phyloP scores from a whole-genome alignment of 2,329 filamentous ascomycete genomes.

The Pseudogymnoascus sp. region DNA sequence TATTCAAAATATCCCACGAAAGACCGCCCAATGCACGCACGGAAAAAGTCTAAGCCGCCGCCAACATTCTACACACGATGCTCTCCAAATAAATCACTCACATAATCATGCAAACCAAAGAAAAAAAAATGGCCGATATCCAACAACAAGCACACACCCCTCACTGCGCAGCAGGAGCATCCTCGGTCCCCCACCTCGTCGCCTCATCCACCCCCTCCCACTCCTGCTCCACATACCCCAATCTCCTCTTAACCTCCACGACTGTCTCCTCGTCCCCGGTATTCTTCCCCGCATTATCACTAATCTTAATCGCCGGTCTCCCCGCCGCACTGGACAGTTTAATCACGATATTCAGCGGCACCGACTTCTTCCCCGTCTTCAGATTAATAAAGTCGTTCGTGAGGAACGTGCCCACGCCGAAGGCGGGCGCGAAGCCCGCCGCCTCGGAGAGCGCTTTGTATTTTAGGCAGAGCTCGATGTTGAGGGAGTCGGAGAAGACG shows the following conservation, averaged over 20 bases:
- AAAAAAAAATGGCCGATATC: not conserved
- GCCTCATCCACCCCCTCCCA: constrained; percentile 84
- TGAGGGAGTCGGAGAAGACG: constrained; percentile 92
- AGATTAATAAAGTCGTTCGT: constrained; percentile 86
- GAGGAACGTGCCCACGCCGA: constrained; percentile 91
- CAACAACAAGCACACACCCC: not conserved
- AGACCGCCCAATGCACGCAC: not conserved
- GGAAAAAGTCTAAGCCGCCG: constrained; percentile 2
- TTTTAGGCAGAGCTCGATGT: constrained; percentile 83
- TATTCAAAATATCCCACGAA: not conserved
- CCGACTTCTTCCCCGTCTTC: constrained; percentile 72
- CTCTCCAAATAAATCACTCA: not conserved
- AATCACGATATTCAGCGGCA: constrained; percentile 94
- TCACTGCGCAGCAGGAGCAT: constrained; percentile 5
- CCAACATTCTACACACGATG: not conserved
- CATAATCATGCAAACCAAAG: not conserved
- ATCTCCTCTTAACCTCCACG: constrained; percentile 71
- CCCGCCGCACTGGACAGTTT: constrained; percentile 84
- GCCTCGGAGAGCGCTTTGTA: constrained; percentile 81
- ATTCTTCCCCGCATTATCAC: constrained; percentile 82
- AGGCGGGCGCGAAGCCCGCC: constrained; percentile 75
- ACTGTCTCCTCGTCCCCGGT: constrained; percentile 79
- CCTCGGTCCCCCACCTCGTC: constrained; percentile 66
- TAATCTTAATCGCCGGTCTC: constrained; percentile 84
- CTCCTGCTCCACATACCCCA: constrained; percentile 79